Base-by-base conservation (phyloP, 2,329 filamentous ascomycete genomes). In the Cladosporium cucumerinum region DNA sequence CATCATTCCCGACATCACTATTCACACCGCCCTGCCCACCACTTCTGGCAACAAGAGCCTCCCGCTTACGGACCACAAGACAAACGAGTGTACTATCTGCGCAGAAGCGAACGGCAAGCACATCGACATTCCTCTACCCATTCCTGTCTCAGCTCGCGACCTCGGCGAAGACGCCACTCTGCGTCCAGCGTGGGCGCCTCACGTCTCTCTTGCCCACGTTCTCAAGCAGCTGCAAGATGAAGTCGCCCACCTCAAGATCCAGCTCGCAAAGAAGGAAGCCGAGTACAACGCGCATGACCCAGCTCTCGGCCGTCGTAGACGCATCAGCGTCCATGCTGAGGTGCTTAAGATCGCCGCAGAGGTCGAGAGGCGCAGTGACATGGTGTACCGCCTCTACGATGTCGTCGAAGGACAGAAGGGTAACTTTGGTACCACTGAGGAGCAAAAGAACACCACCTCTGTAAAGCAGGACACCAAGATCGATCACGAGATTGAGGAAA, bases 161-260 rank as follows among this genome's bases (percentile, higher is more conserved):
- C 72, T 75, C 16, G 74, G 76, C 4, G 57, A 69, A 16, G 68
- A 72, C 26, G 83, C 83, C 0, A 89, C 86, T 0, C 74, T 88
- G 55, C 85, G 86, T 0, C 86, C 82, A 2, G 72, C 88, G 1
- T 88, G 91, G 72, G 80, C 86, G 1, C 92, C 92, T 0, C 87
- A 85, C 5, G 78, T 88, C 51, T 92, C 92, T 11, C 85, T 97
- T 26, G 89, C 90, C 8, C 86, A 88, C n/a, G 90, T 96, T 25
- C 88, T 96, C 75, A 95, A 96, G 78, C 85, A 87, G 8, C 81
- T 96, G 3, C 84, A 91, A 70, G 92, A 96, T 74, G 93, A 97
- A 76, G 84, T 93, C 52, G 83, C 84, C 14, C 91, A 96, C 74
- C 79, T 96, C 61, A 89, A 91, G 76, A 82, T 89, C 69, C 84